phyloP scores from a whole-genome alignment of 1,284 basidiomycete species.

The Peniophora sp. region DNA sequence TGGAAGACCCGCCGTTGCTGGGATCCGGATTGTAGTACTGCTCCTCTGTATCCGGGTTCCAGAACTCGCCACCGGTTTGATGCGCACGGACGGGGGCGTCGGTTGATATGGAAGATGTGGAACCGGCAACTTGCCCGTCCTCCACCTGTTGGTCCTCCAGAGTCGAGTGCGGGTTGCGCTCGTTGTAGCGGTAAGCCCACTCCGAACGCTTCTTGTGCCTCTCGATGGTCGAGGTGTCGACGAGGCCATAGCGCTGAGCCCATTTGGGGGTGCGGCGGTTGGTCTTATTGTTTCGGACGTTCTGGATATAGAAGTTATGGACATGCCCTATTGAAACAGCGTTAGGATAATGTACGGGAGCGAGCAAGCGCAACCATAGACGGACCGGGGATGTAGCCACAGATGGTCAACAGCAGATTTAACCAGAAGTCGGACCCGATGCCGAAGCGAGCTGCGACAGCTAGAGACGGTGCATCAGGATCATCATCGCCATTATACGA shows the following conservation, averaged over 20 bases:
- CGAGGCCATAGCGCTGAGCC: slow-evolving; percentile 84
- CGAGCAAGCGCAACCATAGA: slow-evolving; percentile 5
- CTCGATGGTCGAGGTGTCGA: slow-evolving; percentile 69
- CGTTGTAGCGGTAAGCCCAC: slow-evolving; percentile 84
- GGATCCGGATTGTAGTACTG: slow-evolving; percentile 48
- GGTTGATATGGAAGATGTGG: slow-evolving; percentile 36
- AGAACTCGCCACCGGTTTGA: slow-evolving; percentile 40
- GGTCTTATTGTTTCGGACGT: slow-evolving; percentile 93
- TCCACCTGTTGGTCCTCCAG: slow-evolving; percentile 67
- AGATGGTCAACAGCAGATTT: slow-evolving; percentile 84
- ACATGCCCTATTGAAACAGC: slow-evolving; percentile 56
- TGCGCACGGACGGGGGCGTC: slow-evolving; percentile 25
- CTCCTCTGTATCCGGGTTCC: slow-evolving; percentile 61
- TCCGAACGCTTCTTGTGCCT: slow-evolving; percentile 75
- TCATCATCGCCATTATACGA: not conserved
- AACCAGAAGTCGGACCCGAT: slow-evolving; percentile 90
- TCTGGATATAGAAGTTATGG: slow-evolving; percentile 95
- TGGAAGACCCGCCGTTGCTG: slow-evolving; percentile 25
- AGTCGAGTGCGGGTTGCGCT: slow-evolving; percentile 68
- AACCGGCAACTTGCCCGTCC: slow-evolving; percentile 60
- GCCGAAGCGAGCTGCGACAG: slow-evolving; percentile 92
- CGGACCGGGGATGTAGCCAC: slow-evolving; percentile 85
- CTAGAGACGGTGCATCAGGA: slow-evolving; percentile 32
- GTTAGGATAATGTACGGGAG: not conserved
- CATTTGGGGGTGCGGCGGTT: slow-evolving; percentile 89